Percentiles rank a stretch among this genome's conserved stretches.
These are phyloP conservation scores for Thelonectria blattea DNA, from an alignment of 2,329 filamentous ascomycete genomes.

Conservation along the genomic window DNA sequence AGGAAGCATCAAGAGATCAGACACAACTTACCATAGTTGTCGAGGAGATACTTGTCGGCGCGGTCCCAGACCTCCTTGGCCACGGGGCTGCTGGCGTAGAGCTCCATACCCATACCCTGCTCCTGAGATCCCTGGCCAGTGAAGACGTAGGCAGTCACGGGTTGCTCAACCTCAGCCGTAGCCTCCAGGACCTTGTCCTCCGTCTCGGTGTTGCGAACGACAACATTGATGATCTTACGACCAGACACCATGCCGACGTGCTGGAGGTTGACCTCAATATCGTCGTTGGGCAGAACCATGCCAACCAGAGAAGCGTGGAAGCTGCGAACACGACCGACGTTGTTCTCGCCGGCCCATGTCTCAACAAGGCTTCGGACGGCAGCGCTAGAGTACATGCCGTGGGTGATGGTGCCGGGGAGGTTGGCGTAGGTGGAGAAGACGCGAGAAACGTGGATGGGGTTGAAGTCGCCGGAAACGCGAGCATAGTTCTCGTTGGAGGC, in stretches of 20 bases:
- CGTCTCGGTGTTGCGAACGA: conserved; percentile 92
- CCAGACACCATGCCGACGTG: conserved; percentile 97
- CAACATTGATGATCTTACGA: conserved; percentile 99
- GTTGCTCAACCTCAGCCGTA: conserved; percentile 97
- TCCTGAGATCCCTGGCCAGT: conserved; percentile 98
- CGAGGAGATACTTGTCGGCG: conserved; percentile 96
- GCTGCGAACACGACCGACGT: conserved; percentile 93
- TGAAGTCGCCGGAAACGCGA: conserved; percentile 96
- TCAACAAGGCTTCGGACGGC: conserved; percentile 95
- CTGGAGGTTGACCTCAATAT: conserved; percentile 92
- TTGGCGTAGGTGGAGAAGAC: conserved; percentile 97
- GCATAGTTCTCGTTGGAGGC: conserved; percentile 98
- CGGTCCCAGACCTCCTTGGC: conserved; percentile 98
- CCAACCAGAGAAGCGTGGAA: conserved; percentile 97
- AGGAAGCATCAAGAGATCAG: no score
- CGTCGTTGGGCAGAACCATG: conserved; percentile 97
- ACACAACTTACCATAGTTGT: conserved; percentile 83
- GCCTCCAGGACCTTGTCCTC: conserved; percentile 96
- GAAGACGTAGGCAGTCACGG: conserved; percentile 95
- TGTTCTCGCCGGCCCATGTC: conserved; percentile 99
- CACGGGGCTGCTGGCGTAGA: conserved; percentile 91
- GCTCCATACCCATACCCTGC: conserved; percentile 99
- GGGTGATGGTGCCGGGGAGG: conserved; percentile 94
- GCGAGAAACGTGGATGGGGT: conserved; percentile 97
- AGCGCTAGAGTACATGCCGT: conserved; percentile 99